Base-by-base conservation (phyloP, 352 stramenopile genomes). In the Globisporangium abappressorium region DNA sequence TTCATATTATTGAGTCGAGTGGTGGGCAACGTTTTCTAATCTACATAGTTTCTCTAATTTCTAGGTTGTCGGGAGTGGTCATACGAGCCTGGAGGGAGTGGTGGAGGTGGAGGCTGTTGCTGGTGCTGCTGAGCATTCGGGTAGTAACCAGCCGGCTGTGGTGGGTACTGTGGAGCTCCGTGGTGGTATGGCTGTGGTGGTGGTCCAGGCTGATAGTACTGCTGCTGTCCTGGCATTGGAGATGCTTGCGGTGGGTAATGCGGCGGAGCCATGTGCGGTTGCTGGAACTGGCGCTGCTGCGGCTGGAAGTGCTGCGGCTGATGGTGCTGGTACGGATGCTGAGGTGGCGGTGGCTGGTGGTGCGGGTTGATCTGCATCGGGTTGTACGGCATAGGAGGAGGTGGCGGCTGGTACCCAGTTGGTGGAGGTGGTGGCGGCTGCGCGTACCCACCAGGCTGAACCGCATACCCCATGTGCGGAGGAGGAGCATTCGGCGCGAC, bases 81-180 rank as follows among this genome's bases (percentile, higher is more conserved):
- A 57, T 78, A 82, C 38, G 74, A 60, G 28, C 74, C 74, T 56
- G 67, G 70, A 63, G 77, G 76, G 6, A 81, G 75, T 34, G 80
- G 70, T 3, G 69, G 75, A n/a, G 54, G 68, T 14, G 49, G 64
- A 24, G 41, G 64, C 20, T 77, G 77, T 43, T 80, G 76, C 18
- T 76, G 71, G 24, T 79, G 64, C 5, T 43, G 53, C 24, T 55
- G 56, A 62, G 33, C n/a, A 6, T 62, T 47, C 15, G 33, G 47
- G 36, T 66, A 70, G 22, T 65, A 65, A 15, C 20, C 33, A 36
- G 47, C 55, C 1, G 33, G 55, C 36, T 60, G 53, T 22, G 41
- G 60, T 4, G 70, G 28, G 38, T 74, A 74, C 43, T 59, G 62
- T 28, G 68, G 69, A 18, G 75, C 73, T 49, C 68, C 70, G 22